Evolutionary conservation across 225 moss, liverwort and hornwort genomes (phyloP).

Genomic region (Ulota crispa): DNA sequence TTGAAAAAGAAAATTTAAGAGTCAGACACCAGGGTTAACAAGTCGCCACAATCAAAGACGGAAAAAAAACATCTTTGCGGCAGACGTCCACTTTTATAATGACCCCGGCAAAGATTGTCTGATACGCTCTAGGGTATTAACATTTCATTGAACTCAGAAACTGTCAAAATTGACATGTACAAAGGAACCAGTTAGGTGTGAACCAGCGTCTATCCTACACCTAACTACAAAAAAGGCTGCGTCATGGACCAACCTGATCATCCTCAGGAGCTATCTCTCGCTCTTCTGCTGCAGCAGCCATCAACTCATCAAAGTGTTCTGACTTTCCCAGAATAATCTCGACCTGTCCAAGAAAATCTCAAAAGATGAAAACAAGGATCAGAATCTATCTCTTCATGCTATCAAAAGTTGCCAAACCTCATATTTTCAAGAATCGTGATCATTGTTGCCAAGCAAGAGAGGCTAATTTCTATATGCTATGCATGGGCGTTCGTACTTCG

Average conservation of each 20-base stretch:
- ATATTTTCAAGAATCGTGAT: background rate
- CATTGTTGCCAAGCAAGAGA: background rate
- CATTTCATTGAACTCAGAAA: conserved; percentile 55
- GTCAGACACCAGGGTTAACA: background rate
- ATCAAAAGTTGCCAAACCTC: background rate
- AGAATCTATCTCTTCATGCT: background rate
- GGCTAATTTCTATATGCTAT: background rate
- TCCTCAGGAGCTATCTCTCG: conserved; percentile 92
- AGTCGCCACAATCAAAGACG: background rate
- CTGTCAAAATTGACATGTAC: conserved; percentile 68
- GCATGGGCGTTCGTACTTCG: background rate
- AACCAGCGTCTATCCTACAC: conserved; percentile 51
- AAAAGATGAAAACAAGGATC: background rate
- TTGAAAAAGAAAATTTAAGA: background rate
- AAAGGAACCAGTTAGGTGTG: conserved; percentile 41
- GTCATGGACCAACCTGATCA: conserved; percentile 55
- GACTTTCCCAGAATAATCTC: conserved; percentile 92
- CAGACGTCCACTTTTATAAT: background rate
- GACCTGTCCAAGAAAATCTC: conserved; percentile 47
- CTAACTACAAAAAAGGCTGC: conserved; percentile 35
- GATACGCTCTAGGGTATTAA: conserved; percentile 52
- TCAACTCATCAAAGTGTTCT: conserved; percentile 93
- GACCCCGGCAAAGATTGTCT: conserved; percentile 34
- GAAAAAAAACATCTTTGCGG: background rate
- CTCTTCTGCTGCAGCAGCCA: conserved; percentile 94